Evolutionary conservation across 2,329 filamentous ascomycete species (phyloP), one percentile per base, ranked within the genome.

Genomic region (Colletotrichum filicis): DNA sequence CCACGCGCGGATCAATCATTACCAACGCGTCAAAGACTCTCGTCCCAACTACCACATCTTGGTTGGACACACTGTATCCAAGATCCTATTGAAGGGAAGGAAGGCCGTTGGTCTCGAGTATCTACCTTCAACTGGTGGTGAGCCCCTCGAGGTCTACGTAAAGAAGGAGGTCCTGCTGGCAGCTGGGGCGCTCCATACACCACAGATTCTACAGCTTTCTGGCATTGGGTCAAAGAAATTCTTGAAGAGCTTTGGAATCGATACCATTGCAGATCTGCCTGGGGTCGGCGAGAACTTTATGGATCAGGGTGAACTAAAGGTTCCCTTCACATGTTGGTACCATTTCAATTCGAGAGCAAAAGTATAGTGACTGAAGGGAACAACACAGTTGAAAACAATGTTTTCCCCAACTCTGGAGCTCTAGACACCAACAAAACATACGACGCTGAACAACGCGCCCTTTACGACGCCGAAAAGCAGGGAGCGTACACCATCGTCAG

Each of bases 21-120:
- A 79, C 63, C 77, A 77, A 8, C 71, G 76, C 16, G 79, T 80
- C 37, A 75, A 74, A 4, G 76, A 74, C 1, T 80, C 86, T 2
- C 84, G 90, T 59, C 85, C 88, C 0, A 91, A 92, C 68, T 85
- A 93, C 2, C 88, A 92, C 69, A 83, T 93, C 5, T 82, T 93
- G 0, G 82, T 87, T 0, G 85, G 92, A 75, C 85, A 87, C 2
- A 88, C 88, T 68, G 90, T 93, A 1, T 81, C 86, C 1, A 86
- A 85, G 3, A 85, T 92, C 0, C 71, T 91, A 2, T 89, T 91
- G 64, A 83, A 88, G 2, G 82, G 84, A 4, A 89, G 85, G 46
- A 77, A 82, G 49, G 91, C 91, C 5, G 81, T 85, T 0, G 91
- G 90, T 0, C 85, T 93, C 1, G 89, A 92, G 75, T 90, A 87